Conservation (phyloP, 129 eudicot genomes). For the Oenanthe sinensis region DNA sequence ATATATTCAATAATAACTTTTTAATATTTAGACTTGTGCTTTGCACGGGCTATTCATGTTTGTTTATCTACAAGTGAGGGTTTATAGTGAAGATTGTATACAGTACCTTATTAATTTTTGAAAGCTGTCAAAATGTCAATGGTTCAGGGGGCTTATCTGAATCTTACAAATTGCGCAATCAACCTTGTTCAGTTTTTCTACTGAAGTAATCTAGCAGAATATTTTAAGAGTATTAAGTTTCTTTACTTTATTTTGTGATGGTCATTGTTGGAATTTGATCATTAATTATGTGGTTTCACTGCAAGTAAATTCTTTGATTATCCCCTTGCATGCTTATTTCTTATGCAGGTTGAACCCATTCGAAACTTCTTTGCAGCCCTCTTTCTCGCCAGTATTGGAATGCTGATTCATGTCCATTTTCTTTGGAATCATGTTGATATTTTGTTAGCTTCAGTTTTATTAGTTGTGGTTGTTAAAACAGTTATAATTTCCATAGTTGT, state of each 20-base stretch:
- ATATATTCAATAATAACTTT: too few relatives aligned
- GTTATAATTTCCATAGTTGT: constrained; percentile 66
- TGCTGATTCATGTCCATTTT: constrained; percentile 98
- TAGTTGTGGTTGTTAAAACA: constrained; percentile 79
- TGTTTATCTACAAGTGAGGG: not conserved
- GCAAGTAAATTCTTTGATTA: not conserved
- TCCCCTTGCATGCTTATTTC: constrained; percentile 9
- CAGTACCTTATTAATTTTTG: not conserved
- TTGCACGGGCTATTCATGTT: too few relatives aligned
- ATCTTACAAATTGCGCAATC: not conserved
- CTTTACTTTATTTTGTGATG: not conserved
- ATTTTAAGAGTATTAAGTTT: not conserved
- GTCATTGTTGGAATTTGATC: not conserved
- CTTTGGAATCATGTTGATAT: constrained; percentile 98
- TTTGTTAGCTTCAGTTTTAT: constrained; percentile 80
- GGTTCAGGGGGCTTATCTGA: not conserved
- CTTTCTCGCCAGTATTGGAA: constrained; percentile 95
- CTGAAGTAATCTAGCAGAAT: not conserved
- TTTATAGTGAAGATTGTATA: not conserved
- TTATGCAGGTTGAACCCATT: constrained; percentile 89
- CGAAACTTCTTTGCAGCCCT: constrained; percentile 99
- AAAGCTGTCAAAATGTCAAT: not conserved
- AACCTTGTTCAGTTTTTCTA: not conserved
- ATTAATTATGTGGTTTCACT: not conserved
- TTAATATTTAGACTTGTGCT: too few relatives aligned